Percentiles rank a stretch among this genome's conserved stretches.
Evolutionary conservation across 495 filamentous ascomycete genomes (phyloP).

Genomic region (Paragyromitra xinjiangensis): DNA sequence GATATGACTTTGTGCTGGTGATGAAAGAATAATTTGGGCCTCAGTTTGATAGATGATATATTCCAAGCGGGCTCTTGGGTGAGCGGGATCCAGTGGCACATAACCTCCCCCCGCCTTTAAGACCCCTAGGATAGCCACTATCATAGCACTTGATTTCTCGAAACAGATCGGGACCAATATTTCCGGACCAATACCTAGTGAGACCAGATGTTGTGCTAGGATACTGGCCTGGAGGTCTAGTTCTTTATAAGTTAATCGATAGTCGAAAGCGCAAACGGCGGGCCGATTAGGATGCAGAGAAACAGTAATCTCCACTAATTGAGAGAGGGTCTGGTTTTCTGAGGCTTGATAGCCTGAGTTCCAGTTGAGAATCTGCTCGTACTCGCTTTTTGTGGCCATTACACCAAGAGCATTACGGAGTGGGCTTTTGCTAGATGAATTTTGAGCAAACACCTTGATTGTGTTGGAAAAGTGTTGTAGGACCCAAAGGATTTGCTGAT

Average conservation of each 20-base stretch:
- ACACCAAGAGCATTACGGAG: conserved; percentile 39
- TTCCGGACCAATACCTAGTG: conserved; percentile 59
- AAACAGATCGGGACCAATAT: conserved; percentile 65
- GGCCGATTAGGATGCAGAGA: conserved; percentile 21
- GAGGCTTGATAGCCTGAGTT: conserved; percentile 25
- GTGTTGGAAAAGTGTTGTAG: conserved; percentile 54
- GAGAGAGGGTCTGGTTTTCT: conserved; percentile 17
- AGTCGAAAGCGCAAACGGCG: conserved; percentile 44
- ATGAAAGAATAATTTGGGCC: conserved; percentile 37
- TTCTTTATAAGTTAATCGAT: conserved; percentile 57
- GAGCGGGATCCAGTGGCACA: conserved; percentile 68
- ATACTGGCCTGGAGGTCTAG: conserved; percentile 56
- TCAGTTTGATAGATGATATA: conserved; percentile 51
- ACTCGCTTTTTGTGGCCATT: conserved; percentile 42
- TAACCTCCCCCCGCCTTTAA: conserved; percentile 65
- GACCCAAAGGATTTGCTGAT: conserved; percentile 51
- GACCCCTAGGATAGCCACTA: conserved; percentile 65
- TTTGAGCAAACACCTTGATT: conserved; percentile 14
- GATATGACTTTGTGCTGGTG: conserved; percentile 26
- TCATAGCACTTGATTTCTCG: conserved; percentile 66
- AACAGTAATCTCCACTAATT: conserved; percentile 11
- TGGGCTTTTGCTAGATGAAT: conserved; percentile 18
- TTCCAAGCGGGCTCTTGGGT: conserved; percentile 65
- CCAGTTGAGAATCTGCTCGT: conserved; percentile 52
- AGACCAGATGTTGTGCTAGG: conserved; percentile 58